phyloP scores from a whole-genome alignment of 2,329 filamentous ascomycete species.

The Penicillium sp. region DNA sequence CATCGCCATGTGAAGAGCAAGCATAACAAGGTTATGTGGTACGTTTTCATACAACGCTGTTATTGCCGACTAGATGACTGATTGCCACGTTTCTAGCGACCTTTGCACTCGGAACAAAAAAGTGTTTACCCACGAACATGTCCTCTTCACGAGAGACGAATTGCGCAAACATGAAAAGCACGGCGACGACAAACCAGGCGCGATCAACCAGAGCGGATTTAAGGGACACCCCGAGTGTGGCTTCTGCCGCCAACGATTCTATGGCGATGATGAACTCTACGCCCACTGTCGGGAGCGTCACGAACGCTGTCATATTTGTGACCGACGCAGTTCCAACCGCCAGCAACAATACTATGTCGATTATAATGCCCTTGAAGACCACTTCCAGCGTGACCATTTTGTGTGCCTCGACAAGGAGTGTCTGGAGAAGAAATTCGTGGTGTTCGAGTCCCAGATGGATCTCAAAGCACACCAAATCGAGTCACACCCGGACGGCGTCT shows the following conservation, averaged over 20 bases:
- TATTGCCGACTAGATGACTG: slow-evolving; percentile 2
- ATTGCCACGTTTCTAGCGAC: slow-evolving; percentile 55
- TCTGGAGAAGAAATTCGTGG: slow-evolving; percentile 94
- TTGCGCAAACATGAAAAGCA: slow-evolving; percentile 84
- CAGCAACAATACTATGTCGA: slow-evolving; percentile 89
- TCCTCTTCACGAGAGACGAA: slow-evolving; percentile 79
- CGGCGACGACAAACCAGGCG: slow-evolving; percentile 87
- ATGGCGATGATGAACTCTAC: slow-evolving; percentile 93
- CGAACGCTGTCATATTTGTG: slow-evolving; percentile 93
- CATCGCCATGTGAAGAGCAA: slow-evolving; percentile 77
- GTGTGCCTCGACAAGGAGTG: slow-evolving; percentile 83
- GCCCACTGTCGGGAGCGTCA: slow-evolving; percentile 91
- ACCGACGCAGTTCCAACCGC: slow-evolving; percentile 62
- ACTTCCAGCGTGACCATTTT: slow-evolving; percentile 87
- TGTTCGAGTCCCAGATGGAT: slow-evolving; percentile 93
- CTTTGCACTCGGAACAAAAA: slow-evolving; percentile 94
- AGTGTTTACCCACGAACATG: slow-evolving; percentile 97
- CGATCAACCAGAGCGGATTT: slow-evolving; percentile 90
- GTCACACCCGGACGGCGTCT: slow-evolving; percentile 74
- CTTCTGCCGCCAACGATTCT: slow-evolving; percentile 90
- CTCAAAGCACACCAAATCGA: slow-evolving; percentile 89
- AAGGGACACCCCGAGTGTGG: slow-evolving; percentile 92
- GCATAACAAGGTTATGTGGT: slow-evolving; percentile 85
- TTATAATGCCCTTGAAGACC: slow-evolving; percentile 80
- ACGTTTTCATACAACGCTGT: slow-evolving; percentile 29